These are phyloP conservation scores for Ramaria rubella DNA, from an alignment of 768 basidiomycete species.

Conservation along the genomic window DNA sequence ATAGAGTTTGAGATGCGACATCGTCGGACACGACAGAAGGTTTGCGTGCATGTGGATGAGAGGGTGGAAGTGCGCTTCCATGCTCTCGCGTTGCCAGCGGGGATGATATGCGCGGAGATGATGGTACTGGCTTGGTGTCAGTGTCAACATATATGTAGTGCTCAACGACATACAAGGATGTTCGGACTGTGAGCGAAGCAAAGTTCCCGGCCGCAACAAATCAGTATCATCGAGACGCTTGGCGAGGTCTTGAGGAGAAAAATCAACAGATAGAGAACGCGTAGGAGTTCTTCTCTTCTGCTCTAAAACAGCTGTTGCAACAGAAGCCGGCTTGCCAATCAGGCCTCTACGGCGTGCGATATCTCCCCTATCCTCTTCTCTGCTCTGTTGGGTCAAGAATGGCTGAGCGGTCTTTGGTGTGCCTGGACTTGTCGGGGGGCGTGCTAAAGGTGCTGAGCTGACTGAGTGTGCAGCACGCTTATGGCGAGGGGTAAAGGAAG, in stretches of 20 bases:
- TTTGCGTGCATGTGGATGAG: slow-evolving; percentile 76
- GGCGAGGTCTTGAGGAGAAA: slow-evolving; percentile 44
- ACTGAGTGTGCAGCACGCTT: slow-evolving; percentile 74
- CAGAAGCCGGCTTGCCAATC: slow-evolving; percentile 37
- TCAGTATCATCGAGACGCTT: slow-evolving; percentile 16
- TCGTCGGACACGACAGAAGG: slow-evolving; percentile 54
- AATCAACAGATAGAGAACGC: slow-evolving; percentile 63
- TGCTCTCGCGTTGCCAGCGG: slow-evolving; percentile 2
- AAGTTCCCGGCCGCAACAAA: slow-evolving; percentile 7
- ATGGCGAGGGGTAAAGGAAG: slow-evolving; percentile 30
- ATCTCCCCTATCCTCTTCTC: slow-evolving; percentile 6
- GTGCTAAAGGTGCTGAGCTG: slow-evolving; percentile 73
- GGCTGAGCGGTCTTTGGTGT: slow-evolving; percentile 36
- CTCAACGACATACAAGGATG: neutral
- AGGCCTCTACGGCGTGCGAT: slow-evolving; percentile 40
- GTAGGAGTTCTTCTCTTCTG: slow-evolving; percentile 45
- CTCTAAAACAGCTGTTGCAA: slow-evolving; percentile 34
- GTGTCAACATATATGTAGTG: neutral
- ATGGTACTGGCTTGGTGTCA: neutral
- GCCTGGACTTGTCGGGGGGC: slow-evolving; percentile 79
- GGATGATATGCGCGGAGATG: slow-evolving; percentile 9
- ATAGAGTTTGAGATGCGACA: slow-evolving; percentile 15
- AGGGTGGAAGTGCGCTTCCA: slow-evolving; percentile 7
- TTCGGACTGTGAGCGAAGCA: neutral
- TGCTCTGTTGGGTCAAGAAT: slow-evolving; percentile 13